phyloP scores from a whole-genome alignment of 805 yeast genomes.

The Candida pseudofarinosa region DNA sequence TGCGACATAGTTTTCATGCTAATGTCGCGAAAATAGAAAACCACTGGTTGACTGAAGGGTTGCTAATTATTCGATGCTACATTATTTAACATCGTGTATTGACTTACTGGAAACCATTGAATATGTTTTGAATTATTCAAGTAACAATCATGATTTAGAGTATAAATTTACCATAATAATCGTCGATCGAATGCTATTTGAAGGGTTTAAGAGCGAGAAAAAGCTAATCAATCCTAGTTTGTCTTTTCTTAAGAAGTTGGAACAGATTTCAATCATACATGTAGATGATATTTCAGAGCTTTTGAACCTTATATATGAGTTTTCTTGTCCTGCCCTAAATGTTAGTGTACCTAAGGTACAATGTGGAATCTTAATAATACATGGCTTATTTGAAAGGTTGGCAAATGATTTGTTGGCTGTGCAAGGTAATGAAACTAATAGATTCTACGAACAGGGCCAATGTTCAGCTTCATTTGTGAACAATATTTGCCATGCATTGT shows the following conservation, averaged over 20 bases:
- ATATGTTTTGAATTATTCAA: not conserved
- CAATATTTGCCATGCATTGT: conserved; percentile 6
- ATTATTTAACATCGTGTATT: not conserved
- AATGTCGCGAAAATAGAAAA: no score
- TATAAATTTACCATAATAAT: not conserved
- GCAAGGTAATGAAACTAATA: not conserved
- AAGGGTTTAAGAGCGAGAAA: not conserved
- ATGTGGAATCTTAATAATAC: not conserved
- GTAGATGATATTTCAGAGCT: not conserved
- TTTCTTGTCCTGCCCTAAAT: not conserved
- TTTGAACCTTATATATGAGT: not conserved
- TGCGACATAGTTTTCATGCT: no score
- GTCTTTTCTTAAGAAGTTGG: not conserved
- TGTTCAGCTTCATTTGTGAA: conserved; percentile 7
- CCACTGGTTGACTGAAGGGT: no score
- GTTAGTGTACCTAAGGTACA: not conserved
- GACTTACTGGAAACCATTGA: not conserved
- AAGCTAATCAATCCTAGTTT: not conserved
- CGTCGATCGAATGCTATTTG: not conserved
- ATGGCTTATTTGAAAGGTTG: not conserved
- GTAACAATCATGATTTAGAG: not conserved
- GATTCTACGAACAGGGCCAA: not conserved
- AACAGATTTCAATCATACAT: not conserved
- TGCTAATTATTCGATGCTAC: not conserved
- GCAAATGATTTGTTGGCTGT: not conserved